Evolutionary conservation across 345 rosid genomes (phyloP).

Genomic region (Eucalyptus melliodora): DNA sequence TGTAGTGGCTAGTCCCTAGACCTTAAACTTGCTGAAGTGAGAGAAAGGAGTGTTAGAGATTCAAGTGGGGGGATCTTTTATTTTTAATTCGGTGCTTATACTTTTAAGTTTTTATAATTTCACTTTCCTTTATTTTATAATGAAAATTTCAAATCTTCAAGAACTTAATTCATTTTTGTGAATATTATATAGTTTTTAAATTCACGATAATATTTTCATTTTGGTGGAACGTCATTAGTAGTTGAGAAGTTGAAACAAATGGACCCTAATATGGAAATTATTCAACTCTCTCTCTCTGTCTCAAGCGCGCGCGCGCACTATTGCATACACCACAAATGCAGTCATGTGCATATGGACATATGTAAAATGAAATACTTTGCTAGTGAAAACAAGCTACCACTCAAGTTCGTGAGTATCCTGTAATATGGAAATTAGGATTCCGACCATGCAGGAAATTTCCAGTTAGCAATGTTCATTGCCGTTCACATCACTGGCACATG

Average conservation of each 20-base stretch:
- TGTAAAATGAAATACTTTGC: not conserved
- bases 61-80: not conserved
- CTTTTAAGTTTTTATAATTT: not conserved
- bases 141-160: not conserved
- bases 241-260: not conserved
- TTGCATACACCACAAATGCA: not conserved
- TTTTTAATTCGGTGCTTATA: not conserved
- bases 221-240: not conserved
- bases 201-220: not conserved
- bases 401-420: not conserved
- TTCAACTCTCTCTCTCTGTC: not conserved
- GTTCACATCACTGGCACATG: not conserved
- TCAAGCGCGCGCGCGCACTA: rapidly evolving
- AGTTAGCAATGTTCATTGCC: not conserved
- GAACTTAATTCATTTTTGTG: not conserved
- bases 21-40: not conserved
- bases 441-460: not conserved
- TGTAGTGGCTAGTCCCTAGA: not conserved
- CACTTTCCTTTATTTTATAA: not conserved
- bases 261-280: not conserved
- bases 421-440: not conserved
- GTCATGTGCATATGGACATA: not conserved
- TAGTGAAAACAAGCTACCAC: not conserved
- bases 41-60: not conserved
- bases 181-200: not conserved